phyloP scores from a whole-genome alignment of 345 rosid genomes.

The Viola odorata region DNA sequence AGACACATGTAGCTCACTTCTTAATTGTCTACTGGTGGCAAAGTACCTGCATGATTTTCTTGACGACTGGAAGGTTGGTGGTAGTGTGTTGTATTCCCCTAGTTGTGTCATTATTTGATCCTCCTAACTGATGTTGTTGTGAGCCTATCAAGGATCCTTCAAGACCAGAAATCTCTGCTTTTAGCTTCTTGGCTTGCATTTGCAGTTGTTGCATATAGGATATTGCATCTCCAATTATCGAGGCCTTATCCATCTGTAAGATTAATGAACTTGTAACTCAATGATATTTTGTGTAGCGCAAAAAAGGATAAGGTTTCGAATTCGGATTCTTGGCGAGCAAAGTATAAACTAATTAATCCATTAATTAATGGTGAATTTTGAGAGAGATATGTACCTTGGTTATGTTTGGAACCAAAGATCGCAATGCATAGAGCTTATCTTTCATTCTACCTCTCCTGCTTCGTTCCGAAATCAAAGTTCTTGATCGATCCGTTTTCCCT shows the following conservation, averaged over 20 bases:
- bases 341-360: no score
- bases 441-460: constrained; percentile 75
- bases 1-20: no score
- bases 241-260: constrained; percentile 90
- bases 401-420: constrained; percentile 86
- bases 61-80: constrained; percentile 22
- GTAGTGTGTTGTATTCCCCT: background rate
- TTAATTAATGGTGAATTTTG: no score
- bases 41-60: constrained; percentile 54
- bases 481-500: constrained; percentile 54
- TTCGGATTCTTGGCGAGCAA: no score
- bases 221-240: constrained; percentile 79
- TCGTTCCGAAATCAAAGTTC: constrained; percentile 66
- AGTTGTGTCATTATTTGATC: constrained; percentile 15
- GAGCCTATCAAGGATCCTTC: constrained; percentile 46
- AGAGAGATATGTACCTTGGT: constrained; percentile 50
- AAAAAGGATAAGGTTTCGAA: no score
- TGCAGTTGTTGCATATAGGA: constrained; percentile 69
- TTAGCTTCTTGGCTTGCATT: constrained; percentile 55
- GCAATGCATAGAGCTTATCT: constrained; percentile 79
- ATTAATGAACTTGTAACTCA: background rate
- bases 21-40: no score
- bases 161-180: constrained; percentile 57
- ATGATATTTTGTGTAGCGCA: no score
- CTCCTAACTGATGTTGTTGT: constrained; percentile 18